These are phyloP conservation scores for Trichoderma sp. DNA, from an alignment of 2,329 filamentous ascomycete species.

Conservation along the genomic window DNA sequence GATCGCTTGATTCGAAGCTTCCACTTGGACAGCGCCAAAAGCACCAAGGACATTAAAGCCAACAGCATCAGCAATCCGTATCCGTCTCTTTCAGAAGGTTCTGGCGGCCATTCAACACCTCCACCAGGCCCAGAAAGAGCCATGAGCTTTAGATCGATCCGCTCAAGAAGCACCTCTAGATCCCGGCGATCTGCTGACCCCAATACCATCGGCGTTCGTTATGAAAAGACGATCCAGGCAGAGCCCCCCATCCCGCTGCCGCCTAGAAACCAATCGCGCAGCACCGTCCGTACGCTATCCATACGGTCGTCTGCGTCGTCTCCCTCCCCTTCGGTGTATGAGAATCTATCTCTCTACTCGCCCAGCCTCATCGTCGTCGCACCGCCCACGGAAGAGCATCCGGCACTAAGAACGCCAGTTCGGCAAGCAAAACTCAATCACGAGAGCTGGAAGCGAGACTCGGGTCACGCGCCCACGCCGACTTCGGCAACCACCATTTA, in stretches of 20 bases:
- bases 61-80: not conserved
- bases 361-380: constrained; percentile 37
- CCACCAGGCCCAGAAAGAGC: not conserved
- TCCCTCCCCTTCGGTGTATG: constrained; percentile 25
- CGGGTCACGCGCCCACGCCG: constrained; percentile 51
- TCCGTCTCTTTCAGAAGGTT: not conserved
- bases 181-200: constrained; percentile 44
- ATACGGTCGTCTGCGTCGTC: constrained; percentile 29
- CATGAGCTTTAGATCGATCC: constrained; percentile 42
- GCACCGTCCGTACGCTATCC: constrained; percentile 30
- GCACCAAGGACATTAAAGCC: not conserved
- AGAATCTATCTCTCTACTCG: constrained; percentile 24
- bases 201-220: constrained; percentile 57
- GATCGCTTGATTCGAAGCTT: constrained; percentile 17
- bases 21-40: constrained; percentile 6
- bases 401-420: constrained; percentile 46
- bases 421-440: constrained; percentile 32
- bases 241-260: constrained; percentile 59
- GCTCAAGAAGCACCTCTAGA: constrained; percentile 44
- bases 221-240: constrained; percentile 61
- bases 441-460: constrained; percentile 57
- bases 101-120: not conserved
- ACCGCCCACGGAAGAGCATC: constrained; percentile 54
- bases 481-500: constrained; percentile 38
- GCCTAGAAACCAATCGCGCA: constrained; percentile 45